phyloP scores from a whole-genome alignment of 2,329 filamentous ascomycete species.

The Botrytis fabae region DNA sequence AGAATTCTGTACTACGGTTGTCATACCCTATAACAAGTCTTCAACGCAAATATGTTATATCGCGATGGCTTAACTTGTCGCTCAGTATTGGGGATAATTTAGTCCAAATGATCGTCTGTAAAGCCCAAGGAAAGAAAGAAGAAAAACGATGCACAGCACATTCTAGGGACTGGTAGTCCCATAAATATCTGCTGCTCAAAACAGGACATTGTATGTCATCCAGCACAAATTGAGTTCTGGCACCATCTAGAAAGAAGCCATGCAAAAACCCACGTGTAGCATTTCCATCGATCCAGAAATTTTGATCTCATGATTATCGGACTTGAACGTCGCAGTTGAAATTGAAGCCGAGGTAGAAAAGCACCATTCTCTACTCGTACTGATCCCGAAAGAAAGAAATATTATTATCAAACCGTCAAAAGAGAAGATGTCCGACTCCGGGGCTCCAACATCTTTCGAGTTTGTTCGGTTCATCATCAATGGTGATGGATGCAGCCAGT shows the following conservation, averaged over 20 bases:
- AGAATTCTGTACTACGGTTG: too few species aligned
- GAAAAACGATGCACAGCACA: rapidly evolving
- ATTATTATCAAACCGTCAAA: background rate
- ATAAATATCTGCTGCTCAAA: background rate
- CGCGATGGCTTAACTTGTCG: background rate
- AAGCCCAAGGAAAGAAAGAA: background rate
- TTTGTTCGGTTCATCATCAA: background rate
- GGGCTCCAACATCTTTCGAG: background rate
- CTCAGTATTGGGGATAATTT: too few species aligned
- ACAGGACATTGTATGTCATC: rapidly evolving
- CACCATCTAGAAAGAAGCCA: background rate
- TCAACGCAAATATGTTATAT: background rate
- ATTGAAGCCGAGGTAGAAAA: too few species aligned
- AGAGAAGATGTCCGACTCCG: background rate
- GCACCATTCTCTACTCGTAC: background rate
- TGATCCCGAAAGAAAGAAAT: background rate
- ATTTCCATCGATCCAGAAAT: background rate
- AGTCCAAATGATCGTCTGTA: too few species aligned
- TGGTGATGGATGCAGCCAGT: background rate
- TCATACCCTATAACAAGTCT: rapidly evolving
- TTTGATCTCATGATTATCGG: background rate
- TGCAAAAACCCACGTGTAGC: background rate
- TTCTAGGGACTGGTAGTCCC: rapidly evolving
- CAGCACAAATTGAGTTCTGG: rapidly evolving
- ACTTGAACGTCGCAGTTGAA: background rate